These are phyloP conservation scores for Russula virescens DNA, from an alignment of 768 basidiomycete genomes.

Conservation along the genomic window DNA sequence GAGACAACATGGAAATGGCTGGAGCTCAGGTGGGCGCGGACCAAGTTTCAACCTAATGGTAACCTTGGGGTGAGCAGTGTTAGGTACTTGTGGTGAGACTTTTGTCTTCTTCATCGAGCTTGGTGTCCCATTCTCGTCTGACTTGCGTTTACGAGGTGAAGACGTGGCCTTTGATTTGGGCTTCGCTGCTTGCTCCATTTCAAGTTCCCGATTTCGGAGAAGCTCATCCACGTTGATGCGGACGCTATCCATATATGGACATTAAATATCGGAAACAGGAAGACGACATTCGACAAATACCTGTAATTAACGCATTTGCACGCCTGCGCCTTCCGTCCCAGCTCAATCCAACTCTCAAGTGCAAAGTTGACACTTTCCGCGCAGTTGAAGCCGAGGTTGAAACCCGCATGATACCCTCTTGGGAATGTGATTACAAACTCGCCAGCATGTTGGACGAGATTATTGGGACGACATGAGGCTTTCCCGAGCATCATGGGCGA, in stretches of 20 bases:
- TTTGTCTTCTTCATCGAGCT: conserved; percentile 48
- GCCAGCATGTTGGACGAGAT: conserved; percentile 86
- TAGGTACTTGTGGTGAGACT: conserved; percentile 29
- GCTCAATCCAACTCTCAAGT: conserved; percentile 86
- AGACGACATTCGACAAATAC: conserved; percentile 33
- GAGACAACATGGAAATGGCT: conserved; percentile 62
- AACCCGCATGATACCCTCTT: conserved; percentile 92
- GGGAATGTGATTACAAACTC: conserved; percentile 97
- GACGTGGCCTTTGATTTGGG: conserved; percentile 23
- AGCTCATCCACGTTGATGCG: conserved; percentile 90
- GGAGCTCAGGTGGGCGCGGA: conserved; percentile 51
- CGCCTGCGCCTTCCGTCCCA: conserved; percentile 74
- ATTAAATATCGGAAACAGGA: not conserved
- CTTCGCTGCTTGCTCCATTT: conserved; percentile 29
- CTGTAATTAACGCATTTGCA: conserved; percentile 73
- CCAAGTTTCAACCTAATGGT: conserved; percentile 64
- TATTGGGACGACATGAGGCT: conserved; percentile 76
- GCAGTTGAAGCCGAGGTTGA: conserved; percentile 94
- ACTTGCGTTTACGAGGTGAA: conserved; percentile 37
- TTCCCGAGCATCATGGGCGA: conserved; percentile 80
- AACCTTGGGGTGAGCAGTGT: conserved; percentile 33
- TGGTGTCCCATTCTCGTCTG: conserved; percentile 33
- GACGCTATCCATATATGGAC: conserved; percentile 49
- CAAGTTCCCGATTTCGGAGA: conserved; percentile 57
- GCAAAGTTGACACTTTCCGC: conserved; percentile 98